Percentiles rank a stretch among this genome's conserved stretches.
phyloP scores from a whole-genome alignment of 1,139 yeast species.

The Hyphopichia buzzinii region DNA sequence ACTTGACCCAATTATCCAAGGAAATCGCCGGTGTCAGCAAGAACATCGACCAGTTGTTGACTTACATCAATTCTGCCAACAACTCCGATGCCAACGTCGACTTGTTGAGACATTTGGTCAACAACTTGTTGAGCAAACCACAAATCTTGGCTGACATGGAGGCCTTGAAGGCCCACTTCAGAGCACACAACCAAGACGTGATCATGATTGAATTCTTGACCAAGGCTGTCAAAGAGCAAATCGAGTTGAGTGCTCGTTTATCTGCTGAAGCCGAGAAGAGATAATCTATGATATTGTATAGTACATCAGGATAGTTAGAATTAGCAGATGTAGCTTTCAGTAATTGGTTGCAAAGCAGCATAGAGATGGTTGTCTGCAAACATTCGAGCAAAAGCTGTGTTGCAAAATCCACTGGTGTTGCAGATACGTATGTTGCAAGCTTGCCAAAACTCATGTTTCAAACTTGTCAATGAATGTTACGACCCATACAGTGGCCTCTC shows the following conservation, averaged over 20 bases:
- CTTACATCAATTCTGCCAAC: slow-evolving; percentile 44
- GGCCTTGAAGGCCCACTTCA: slow-evolving; percentile 60
- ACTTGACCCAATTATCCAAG: slow-evolving; percentile 42
- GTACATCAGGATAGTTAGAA: too few relatives aligned
- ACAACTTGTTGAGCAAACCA: slow-evolving; percentile 62
- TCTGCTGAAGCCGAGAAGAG: slow-evolving; percentile 40
- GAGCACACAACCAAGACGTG: slow-evolving; percentile 76
- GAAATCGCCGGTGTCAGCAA: slow-evolving; percentile 55
- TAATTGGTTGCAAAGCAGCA: too few relatives aligned
- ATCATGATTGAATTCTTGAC: slow-evolving; percentile 82
- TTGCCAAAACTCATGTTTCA: too few relatives aligned
- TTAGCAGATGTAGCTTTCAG: too few relatives aligned
- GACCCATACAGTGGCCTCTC: too few relatives aligned
- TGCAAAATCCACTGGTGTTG: too few relatives aligned
- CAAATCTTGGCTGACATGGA: slow-evolving; percentile 54
- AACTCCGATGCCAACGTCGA: slow-evolving; percentile 47
- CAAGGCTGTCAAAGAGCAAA: slow-evolving; percentile 81
- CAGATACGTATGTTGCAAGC: too few relatives aligned
- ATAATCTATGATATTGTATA: neutral
- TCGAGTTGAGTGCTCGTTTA: slow-evolving; percentile 74
- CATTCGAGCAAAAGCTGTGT: too few relatives aligned
- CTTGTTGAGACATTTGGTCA: slow-evolving; percentile 67
- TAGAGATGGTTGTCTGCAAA: too few relatives aligned
- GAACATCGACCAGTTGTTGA: slow-evolving; percentile 53
- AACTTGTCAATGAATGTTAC: too few relatives aligned